Conservation (phyloP, 2,329 filamentous ascomycete species). For the Sporothrix mexicana region DNA sequence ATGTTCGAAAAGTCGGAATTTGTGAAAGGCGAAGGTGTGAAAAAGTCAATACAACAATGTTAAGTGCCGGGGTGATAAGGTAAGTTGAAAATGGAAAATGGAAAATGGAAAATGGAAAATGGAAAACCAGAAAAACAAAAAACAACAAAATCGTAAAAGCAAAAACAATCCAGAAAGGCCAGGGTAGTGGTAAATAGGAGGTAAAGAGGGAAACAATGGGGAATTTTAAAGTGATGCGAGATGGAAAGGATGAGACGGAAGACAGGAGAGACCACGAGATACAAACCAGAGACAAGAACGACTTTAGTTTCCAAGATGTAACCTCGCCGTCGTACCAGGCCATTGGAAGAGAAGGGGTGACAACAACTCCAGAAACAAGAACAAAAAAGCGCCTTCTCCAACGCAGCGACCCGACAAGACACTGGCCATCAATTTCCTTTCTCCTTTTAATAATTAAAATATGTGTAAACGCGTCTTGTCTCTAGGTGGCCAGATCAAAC, state of each 20-base stretch:
- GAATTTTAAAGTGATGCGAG: neutral
- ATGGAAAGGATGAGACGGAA: neutral
- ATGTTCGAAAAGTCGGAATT: conserved; percentile 3
- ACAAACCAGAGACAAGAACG: neutral
- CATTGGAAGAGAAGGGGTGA: neutral
- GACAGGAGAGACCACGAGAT: neutral
- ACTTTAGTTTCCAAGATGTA: neutral
- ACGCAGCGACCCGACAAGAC: neutral
- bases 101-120: neutral
- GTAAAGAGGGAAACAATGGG: neutral
- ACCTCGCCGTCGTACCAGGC: neutral
- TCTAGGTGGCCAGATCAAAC: neutral
- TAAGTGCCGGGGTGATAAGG: neutral
- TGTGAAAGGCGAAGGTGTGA: neutral
- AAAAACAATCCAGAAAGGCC: conserved; percentile 18
- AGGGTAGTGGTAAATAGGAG: neutral
- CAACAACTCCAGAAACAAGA: conserved; percentile 15
- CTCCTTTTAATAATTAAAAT: conserved; percentile 11
- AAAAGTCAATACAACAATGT: neutral
- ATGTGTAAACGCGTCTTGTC: conserved; percentile 16
- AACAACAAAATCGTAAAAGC: neutral
- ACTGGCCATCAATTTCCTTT: neutral
- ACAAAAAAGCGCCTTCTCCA: conserved; percentile 25
- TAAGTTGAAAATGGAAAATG: neutral
- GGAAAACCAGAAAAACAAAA: neutral